Percentiles rank a stretch among this genome's conserved stretches.
phyloP scores from a whole-genome alignment of 192 early-diverging fungal species.

The Gamsiella multidivaricata region DNA sequence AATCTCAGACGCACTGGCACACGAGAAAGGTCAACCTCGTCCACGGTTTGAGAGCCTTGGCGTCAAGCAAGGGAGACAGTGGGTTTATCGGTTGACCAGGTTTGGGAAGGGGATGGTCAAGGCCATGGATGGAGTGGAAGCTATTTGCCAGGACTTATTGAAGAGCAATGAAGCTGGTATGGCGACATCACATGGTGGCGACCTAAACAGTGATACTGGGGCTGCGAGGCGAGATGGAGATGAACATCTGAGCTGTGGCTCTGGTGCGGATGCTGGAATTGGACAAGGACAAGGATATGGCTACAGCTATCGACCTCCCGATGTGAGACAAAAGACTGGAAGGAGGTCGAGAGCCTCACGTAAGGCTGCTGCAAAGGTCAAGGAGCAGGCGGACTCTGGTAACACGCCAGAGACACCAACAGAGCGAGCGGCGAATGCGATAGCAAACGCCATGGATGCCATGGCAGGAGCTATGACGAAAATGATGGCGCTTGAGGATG shows the following conservation, averaged over 20 bases:
- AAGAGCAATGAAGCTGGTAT: slow-evolving; percentile 33
- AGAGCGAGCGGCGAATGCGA: slow-evolving; percentile 20
- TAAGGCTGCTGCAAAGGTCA: not conserved
- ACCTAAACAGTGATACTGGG: not conserved
- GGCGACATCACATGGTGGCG: not conserved
- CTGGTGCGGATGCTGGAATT: slow-evolving; percentile 37
- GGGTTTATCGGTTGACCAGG: slow-evolving; percentile 44
- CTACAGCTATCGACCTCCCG: slow-evolving; percentile 41
- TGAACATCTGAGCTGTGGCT: not conserved
- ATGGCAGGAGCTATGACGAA: slow-evolving; percentile 30
- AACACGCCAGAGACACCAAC: not conserved
- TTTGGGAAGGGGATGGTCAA: slow-evolving; percentile 41
- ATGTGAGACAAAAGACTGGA: slow-evolving; percentile 18
- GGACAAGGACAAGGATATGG: slow-evolving; percentile 46
- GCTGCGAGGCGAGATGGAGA: slow-evolving; percentile 2
- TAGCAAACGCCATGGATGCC: slow-evolving; percentile 42
- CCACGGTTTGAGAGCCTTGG: slow-evolving; percentile 53
- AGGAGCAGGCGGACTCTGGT: not conserved
- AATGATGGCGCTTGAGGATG: slow-evolving; percentile 38
- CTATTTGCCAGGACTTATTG: slow-evolving; percentile 39
- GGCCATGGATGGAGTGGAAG: slow-evolving; percentile 47
- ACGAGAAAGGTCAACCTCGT: slow-evolving; percentile 50
- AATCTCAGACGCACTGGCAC: slow-evolving; percentile 49
- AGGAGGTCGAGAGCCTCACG: slow-evolving; percentile 3
- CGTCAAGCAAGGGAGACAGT: slow-evolving; percentile 44